phyloP scores from a whole-genome alignment of 2,329 filamentous ascomycete species.

The Trichoderma brevicompactum region DNA sequence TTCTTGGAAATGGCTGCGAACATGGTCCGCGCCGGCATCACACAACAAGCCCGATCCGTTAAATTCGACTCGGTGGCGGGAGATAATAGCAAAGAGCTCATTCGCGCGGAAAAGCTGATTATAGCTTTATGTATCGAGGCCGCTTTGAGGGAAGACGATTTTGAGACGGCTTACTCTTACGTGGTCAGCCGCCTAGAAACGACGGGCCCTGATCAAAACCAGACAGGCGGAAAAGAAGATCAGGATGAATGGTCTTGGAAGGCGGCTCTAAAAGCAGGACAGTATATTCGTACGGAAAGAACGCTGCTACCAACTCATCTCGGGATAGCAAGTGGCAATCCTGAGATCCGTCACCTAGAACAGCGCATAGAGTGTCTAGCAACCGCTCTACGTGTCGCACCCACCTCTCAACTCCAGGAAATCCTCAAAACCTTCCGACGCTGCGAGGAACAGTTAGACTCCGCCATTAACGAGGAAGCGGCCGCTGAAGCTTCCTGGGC shows the following conservation, averaged over 20 bases:
- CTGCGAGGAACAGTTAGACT: constrained; percentile 77
- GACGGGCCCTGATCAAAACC: constrained; percentile 20
- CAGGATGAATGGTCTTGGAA: constrained; percentile 76
- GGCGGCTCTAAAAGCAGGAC: constrained; percentile 77
- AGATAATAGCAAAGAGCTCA: constrained; percentile 39
- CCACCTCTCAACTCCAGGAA: constrained; percentile 69
- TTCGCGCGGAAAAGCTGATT: constrained; percentile 65
- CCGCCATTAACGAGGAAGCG: constrained; percentile 67
- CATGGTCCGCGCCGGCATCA: constrained; percentile 64
- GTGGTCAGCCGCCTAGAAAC: constrained; percentile 69
- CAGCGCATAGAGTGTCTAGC: constrained; percentile 81
- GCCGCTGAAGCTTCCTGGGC: constrained; percentile 74
- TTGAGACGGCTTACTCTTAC: constrained; percentile 86
- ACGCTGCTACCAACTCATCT: constrained; percentile 63
- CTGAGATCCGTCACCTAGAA: constrained; percentile 72
- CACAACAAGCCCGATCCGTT: constrained; percentile 30
- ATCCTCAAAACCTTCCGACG: constrained; percentile 75
- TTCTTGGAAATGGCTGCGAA: constrained; percentile 70
- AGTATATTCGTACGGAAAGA: constrained; percentile 63
- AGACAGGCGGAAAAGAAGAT: constrained; percentile 19
- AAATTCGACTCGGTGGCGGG: constrained; percentile 28
- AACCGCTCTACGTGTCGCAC: constrained; percentile 74
- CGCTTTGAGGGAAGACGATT: constrained; percentile 75
- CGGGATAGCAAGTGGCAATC: constrained; percentile 62
- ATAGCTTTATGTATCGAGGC: constrained; percentile 81